A percentile compares a stretch with the other conserved stretches of the same genome.
Evolutionary conservation across 306 rosid genomes (phyloP).

Genomic region (Gillenia trifoliata): DNA sequence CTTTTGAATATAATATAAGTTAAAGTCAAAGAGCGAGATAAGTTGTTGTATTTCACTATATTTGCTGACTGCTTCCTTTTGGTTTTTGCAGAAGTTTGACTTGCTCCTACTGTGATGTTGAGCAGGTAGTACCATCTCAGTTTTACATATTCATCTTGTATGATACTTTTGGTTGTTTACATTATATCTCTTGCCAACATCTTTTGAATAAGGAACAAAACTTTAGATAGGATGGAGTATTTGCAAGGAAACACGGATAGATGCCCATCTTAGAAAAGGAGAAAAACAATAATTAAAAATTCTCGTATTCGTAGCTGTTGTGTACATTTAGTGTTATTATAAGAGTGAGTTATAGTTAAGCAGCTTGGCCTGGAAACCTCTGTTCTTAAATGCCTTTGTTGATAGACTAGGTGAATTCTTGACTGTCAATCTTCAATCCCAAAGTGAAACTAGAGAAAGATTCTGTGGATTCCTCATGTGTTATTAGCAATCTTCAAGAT

Average conservation of each 20-base stretch:
- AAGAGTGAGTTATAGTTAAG: neutral
- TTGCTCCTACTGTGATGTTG: constrained; percentile 79
- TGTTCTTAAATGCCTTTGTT: constrained; percentile 16
- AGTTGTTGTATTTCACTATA: neutral
- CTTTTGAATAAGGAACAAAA: neutral
- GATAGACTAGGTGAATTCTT: constrained; percentile 11
- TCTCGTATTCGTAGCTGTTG: neutral
- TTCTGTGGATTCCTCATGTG: neutral
- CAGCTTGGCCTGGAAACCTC: neutral
- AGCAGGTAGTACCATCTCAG: constrained; percentile 56
- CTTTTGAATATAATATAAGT: neutral
- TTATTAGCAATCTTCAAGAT: neutral
- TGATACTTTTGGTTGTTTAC: constrained; percentile 8
- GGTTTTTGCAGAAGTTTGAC: constrained; percentile 66
- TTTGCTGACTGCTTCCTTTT: constrained; percentile 25
- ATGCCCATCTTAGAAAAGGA: neutral
- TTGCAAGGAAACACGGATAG: neutral
- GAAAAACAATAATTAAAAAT: neutral
- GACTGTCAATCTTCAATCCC: neutral
- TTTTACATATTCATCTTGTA: constrained; percentile 13
- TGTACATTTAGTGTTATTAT: too few relatives aligned
- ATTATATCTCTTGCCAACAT: constrained; percentile 11
- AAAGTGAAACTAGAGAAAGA: neutral
- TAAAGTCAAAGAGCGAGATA: neutral
- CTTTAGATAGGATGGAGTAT: neutral